Evolutionary conservation across 2,329 filamentous ascomycete genomes (phyloP).

Genomic region (Lojkania enalia): DNA sequence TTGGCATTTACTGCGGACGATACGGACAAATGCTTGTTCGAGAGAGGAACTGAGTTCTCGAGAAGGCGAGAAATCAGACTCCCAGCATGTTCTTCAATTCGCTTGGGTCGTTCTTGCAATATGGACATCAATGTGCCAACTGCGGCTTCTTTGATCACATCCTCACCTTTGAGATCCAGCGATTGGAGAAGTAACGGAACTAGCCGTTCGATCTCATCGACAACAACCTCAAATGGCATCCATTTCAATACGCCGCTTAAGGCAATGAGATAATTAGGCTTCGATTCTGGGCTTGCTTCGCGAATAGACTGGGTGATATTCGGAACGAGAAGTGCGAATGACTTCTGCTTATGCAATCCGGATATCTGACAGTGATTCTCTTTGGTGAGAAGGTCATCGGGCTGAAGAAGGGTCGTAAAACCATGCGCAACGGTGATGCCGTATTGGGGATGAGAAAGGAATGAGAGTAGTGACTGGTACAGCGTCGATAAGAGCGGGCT

Average conservation of each 20-base stretch:
- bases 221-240: conserved; percentile 62
- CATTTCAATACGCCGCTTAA: conserved; percentile 64
- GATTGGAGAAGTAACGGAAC: conserved; percentile 65
- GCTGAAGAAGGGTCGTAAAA: conserved; percentile 62
- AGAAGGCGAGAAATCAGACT: conserved; percentile 61
- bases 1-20: conserved; percentile 16
- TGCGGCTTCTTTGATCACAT: conserved; percentile 62
- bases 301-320: conserved; percentile 59
- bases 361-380: conserved; percentile 65
- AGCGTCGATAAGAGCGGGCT: conserved; percentile 48
- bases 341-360: conserved; percentile 64
- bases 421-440: conserved; percentile 58
- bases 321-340: conserved; percentile 63
- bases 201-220: conserved; percentile 61
- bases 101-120: conserved; percentile 59
- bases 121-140: conserved; percentile 62
- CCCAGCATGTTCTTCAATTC: conserved; percentile 59
- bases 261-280: conserved; percentile 65
- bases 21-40: conserved; percentile 7
- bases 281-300: conserved; percentile 48
- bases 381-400: conserved; percentile 63
- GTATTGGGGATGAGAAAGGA: conserved; percentile 53
- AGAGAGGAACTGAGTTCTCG: conserved; percentile 41
- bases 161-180: conserved; percentile 58
- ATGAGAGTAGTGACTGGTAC: conserved; percentile 53